These are phyloP conservation scores for Annulohypoxylon bovei DNA, from an alignment of 495 filamentous ascomycete genomes.

Conservation along the genomic window DNA sequence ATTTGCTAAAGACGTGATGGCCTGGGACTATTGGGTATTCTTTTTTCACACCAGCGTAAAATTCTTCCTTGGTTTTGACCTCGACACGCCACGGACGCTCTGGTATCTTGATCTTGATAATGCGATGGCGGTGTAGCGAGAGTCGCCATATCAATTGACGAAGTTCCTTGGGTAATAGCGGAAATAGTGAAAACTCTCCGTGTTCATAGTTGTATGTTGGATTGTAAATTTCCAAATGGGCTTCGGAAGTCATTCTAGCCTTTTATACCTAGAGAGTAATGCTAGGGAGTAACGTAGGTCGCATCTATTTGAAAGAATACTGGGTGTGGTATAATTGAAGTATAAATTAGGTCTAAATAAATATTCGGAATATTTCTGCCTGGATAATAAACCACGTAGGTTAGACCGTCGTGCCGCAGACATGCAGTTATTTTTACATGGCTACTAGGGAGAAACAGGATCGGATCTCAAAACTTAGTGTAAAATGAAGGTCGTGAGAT, in stretches of 20 bases:
- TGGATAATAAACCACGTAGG: too few species aligned
- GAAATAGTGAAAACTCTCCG: neutral
- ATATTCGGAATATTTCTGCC: neutral
- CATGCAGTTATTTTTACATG: too few species aligned
- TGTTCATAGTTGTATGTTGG: neutral
- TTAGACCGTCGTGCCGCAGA: too few species aligned
- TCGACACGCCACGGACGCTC: neutral
- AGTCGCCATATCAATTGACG: neutral
- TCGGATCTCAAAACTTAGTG: too few species aligned
- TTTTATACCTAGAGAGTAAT: too few species aligned
- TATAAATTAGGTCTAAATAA: neutral
- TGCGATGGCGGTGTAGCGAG: neutral
- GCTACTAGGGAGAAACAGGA: too few species aligned
- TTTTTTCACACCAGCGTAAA: neutral
- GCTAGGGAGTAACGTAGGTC: too few species aligned
- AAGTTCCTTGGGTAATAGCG: conserved; percentile 1
- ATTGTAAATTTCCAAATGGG: conserved; percentile 2
- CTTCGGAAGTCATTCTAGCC: too few species aligned
- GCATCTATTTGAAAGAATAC: too few species aligned
- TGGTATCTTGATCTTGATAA: neutral
- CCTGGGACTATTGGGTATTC: neutral
- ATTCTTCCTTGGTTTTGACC: neutral
- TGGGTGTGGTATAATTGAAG: too few species aligned
- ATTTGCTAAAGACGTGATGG: neutral
- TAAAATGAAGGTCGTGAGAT: too few species aligned